Percentiles rank a stretch among this genome's conserved stretches.
Evolutionary conservation across 208 protist genomes (phyloP).

Genomic region (Vickermania ingenoplastis): DNA sequence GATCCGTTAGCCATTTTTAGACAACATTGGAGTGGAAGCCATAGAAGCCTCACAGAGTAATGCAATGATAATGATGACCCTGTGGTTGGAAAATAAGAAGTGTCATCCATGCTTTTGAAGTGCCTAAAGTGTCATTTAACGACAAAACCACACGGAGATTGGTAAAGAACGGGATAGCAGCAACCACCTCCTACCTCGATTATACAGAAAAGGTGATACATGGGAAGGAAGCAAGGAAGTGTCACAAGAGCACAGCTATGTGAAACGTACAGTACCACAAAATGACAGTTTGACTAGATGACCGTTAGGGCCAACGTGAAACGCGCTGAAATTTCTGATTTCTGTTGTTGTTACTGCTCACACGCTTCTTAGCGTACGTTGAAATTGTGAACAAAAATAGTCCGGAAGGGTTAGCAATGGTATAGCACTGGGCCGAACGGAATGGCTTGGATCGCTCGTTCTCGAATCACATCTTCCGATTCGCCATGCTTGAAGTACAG

Average conservation of each 20-base stretch:
- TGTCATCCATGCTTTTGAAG: not conserved
- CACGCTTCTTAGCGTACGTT: too few species aligned
- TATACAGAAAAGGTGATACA: too few species aligned
- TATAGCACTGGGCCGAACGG: constrained; percentile 49
- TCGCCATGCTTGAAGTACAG: constrained; percentile 61
- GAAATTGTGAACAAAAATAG: too few species aligned
- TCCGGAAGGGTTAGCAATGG: constrained; percentile 12
- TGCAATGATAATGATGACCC: constrained; percentile 33
- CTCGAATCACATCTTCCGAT: constrained; percentile 10
- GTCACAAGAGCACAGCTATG: too few species aligned
- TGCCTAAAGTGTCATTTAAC: constrained; percentile 2
- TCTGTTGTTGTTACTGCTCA: too few species aligned
- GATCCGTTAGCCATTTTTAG: constrained; percentile 15
- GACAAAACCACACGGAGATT: constrained; percentile 5
- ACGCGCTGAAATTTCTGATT: too few species aligned
- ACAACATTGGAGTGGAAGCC: constrained; percentile 58
- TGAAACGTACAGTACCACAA: too few species aligned
- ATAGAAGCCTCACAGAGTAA: constrained; percentile 51
- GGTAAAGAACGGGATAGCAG: too few species aligned
- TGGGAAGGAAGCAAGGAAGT: too few species aligned
- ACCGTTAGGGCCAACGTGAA: too few species aligned
- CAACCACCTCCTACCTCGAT: too few species aligned
- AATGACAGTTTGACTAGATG: too few species aligned
- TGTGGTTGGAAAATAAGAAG: not conserved
- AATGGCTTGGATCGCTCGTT: constrained; percentile 38